A percentile compares a stretch with the other conserved stretches of the same genome.
These are phyloP conservation scores for Hemisphaericaspora subhashii DNA, from an alignment of 1,139 yeast genomes.

Conservation along the genomic window DNA sequence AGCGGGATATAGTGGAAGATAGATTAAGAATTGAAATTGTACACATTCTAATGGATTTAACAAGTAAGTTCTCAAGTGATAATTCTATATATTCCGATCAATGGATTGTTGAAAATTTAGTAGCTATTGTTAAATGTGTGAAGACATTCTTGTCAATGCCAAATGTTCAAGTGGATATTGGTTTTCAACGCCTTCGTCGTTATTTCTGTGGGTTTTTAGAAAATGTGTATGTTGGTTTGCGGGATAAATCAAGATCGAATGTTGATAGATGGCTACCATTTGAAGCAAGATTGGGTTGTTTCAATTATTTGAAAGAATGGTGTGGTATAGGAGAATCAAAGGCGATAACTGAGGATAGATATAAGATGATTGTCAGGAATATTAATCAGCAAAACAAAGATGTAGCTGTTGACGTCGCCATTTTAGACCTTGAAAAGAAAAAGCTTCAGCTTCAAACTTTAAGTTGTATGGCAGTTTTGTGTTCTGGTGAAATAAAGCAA, in stretches of 20 bases:
- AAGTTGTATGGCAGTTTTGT: slow-evolving; percentile 81
- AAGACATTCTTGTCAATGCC: slow-evolving; percentile 62
- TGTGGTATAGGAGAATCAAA: slow-evolving; percentile 80
- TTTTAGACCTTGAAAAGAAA: slow-evolving; percentile 78
- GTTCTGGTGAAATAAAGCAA: slow-evolving; percentile 64
- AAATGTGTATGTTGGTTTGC: slow-evolving; percentile 58
- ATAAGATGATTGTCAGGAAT: slow-evolving; percentile 55
- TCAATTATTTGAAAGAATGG: slow-evolving; percentile 87
- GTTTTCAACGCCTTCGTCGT: slow-evolving; percentile 73
- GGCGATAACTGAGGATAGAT: slow-evolving; percentile 64
- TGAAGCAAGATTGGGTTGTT: slow-evolving; percentile 81
- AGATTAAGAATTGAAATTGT: slow-evolving; percentile 73
- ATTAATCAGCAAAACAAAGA: slow-evolving; percentile 46
- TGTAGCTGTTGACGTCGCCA: slow-evolving; percentile 60
- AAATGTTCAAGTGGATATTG: slow-evolving; percentile 63
- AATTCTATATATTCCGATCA: slow-evolving; percentile 60
- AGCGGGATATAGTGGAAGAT: slow-evolving; percentile 42
- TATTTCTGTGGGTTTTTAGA: slow-evolving; percentile 80
- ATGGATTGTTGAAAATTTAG: slow-evolving; percentile 65
- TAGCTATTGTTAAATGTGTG: slow-evolving; percentile 63
- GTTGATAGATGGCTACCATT: slow-evolving; percentile 68
- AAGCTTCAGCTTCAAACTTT: slow-evolving; percentile 71
- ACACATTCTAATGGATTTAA: slow-evolving; percentile 69
- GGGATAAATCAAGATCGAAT: slow-evolving; percentile 34
- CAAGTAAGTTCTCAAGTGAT: slow-evolving; percentile 61